Base-by-base conservation (phyloP, 2,329 filamentous ascomycete species). In the Xenoacremonium recifei region DNA sequence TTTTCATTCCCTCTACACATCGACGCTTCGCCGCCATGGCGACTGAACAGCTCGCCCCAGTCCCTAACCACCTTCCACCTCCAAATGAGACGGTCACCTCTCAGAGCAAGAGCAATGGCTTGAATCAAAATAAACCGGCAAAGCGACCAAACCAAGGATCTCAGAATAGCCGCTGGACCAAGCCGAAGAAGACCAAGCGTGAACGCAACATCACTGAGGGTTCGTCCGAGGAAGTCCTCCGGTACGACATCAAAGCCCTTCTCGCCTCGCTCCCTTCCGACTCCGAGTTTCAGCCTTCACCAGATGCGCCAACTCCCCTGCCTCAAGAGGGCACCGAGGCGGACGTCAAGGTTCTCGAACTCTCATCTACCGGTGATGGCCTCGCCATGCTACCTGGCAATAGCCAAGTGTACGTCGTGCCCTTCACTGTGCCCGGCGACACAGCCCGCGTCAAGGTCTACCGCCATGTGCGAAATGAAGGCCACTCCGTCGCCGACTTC, bases 301-400 rank as follows among this genome's bases (percentile, higher is more conserved):
- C 50, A 27, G 59, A 63, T 6, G 60, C 62, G 4, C 48, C 53
- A 5, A 56, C 51, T 4, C 59, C 61, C 2, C 67, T 90, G 2
- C 86, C 87, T 2, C 79, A 84, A 51, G 73, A 73, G 29, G 86
- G 86, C 45, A 77, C 81, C 5, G 88, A 95, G 62, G 80, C 93
- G 30, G 84, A 96, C 39, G 79, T 97, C 30, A 82, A 85, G n/a
- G 84, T 97, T 44, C 66, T 82, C 6, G 81, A 87, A 51, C 74
- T 97, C 23, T 95, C 92, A 0, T 97, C 92, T 0, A 96, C 89
- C 0, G 93, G 93, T 39, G 93, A 97, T 54, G 93, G 89, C 3
- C 77, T 99, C 42, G 93, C 87, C 4, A 72, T 88, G 44, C 78
- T 80, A n/a, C 69, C 80, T 20, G 77, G 80, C 45, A 85, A 69